Evolutionary conservation across 306 rosid genomes (phyloP).

Genomic region (Coriaria nepalensis): DNA sequence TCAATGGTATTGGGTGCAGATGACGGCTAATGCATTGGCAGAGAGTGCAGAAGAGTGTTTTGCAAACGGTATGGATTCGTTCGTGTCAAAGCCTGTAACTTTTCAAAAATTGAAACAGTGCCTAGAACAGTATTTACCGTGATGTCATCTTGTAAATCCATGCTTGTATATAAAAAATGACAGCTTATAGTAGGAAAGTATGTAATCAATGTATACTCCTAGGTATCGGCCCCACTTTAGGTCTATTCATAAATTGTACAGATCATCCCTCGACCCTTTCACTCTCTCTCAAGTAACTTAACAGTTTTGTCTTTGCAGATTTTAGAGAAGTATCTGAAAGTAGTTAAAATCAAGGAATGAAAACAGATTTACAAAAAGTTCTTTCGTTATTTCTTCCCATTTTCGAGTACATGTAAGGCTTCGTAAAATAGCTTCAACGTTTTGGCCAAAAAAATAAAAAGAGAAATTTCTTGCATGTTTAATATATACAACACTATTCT

Average conservation of each 20-base stretch:
- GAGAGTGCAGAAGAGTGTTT: slow-evolving; percentile 89
- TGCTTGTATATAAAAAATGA: slow-evolving; percentile 29
- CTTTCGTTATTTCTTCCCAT: too few species aligned
- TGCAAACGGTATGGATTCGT: slow-evolving; percentile 81
- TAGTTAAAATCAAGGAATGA: too few species aligned
- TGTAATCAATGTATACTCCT: slow-evolving; percentile 32
- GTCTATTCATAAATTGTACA: slow-evolving; percentile 34
- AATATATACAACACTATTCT: too few species aligned
- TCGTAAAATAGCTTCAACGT: too few species aligned
- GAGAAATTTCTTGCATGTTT: too few species aligned
- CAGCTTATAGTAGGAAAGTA: slow-evolving; percentile 36
- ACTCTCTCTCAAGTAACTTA: too few species aligned
- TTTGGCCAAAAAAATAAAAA: too few species aligned
- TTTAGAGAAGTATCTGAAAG: too few species aligned
- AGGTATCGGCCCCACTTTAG: slow-evolving; percentile 3
- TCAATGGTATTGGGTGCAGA: slow-evolving; percentile 25
- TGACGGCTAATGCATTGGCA: slow-evolving; percentile 77
- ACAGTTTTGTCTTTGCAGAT: too few species aligned
- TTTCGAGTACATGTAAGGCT: too few species aligned
- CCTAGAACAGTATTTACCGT: slow-evolving; percentile 38
- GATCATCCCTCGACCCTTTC: slow-evolving; percentile 1
- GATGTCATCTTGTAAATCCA: slow-evolving; percentile 38
- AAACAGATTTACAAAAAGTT: too few species aligned
- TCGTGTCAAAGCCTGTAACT: slow-evolving; percentile 74
- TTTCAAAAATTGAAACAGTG: slow-evolving; percentile 56